These are phyloP conservation scores for Aureobasidium namibiae DNA, from an alignment of 2,329 filamentous ascomycete species.

Conservation along the genomic window DNA sequence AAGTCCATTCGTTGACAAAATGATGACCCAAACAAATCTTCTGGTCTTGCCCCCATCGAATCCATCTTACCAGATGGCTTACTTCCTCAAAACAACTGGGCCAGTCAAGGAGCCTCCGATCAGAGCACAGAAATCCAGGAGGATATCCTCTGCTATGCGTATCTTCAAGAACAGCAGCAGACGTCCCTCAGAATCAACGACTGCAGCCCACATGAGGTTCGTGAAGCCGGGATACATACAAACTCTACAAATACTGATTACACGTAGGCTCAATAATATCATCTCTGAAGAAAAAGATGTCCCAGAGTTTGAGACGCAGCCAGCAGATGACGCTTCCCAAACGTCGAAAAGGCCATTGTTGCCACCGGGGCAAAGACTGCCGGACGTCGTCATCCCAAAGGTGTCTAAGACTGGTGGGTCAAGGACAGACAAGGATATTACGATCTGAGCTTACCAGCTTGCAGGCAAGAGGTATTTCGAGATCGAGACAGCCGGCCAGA, in stretches of 20 bases:
- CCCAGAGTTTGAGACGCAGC: not conserved
- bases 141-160: slow-evolving; percentile 23
- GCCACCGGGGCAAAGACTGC: slow-evolving; percentile 14
- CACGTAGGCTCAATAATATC: not conserved
- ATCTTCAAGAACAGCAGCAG: slow-evolving; percentile 21
- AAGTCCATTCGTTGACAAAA: slow-evolving; percentile 18
- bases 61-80: slow-evolving; percentile 28
- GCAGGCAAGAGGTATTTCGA: slow-evolving; percentile 15
- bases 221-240: not conserved
- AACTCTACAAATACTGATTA: not conserved
- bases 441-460: not conserved
- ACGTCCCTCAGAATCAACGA: slow-evolving; percentile 12
- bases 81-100: slow-evolving; percentile 31
- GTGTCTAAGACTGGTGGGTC: slow-evolving; percentile 25
- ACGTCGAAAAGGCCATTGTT: slow-evolving; percentile 3
- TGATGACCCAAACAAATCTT: slow-evolving; percentile 25
- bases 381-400: slow-evolving; percentile 25
- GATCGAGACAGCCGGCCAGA: slow-evolving; percentile 1
- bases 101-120: slow-evolving; percentile 22
- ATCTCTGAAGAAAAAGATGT: not conserved
- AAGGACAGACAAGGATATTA: not conserved
- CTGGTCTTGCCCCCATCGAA: slow-evolving; percentile 22
- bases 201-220: slow-evolving; percentile 20
- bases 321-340: not conserved
- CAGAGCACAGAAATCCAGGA: slow-evolving; percentile 13